Base-by-base conservation (phyloP, 805 yeast species). In the Hanseniaspora occidentalis region DNA sequence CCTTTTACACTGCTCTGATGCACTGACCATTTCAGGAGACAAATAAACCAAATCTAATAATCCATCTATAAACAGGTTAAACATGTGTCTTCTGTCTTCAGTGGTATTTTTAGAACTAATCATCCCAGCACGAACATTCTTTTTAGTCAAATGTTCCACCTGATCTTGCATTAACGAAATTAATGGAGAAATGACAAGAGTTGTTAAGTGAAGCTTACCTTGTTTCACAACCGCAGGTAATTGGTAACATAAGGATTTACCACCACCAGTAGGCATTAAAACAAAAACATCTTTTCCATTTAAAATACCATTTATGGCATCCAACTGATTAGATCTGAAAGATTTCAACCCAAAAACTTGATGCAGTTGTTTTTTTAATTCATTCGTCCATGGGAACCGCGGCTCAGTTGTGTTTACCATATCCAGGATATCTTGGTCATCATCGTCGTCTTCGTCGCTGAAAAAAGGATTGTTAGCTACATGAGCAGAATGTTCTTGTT, bases 211-310 rank as follows among this genome's bases (percentile, higher is more conserved):
- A 0, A 95, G 84, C 18, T 57, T 66, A 1, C 96, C 96, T 2
- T 79, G 67, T 33, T 69, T 66, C 1, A 89, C 77, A 35, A 92
- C 65, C 0, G 98, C 96, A 0, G 98, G 97, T 27, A 92, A 66
- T 59, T 92, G 98, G 59, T 88, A 92, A 56, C 98, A 92, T 23
- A 92, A 62, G 0, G 97, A 88, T 56, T 92, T 92, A 38, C 98
- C 98, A 38, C 98, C 98, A 29, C 98, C 98, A 1, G 98, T 92
- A 0, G 98, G 98, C 95, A 92, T 89, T 50, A 92, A 66, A 2
- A 92, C 96, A 62, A 92, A 85, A 0, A 84, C 95, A 57, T 92
- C 98, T 35, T 71, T 69, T 1, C 96, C 95, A 4, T 71, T 56
- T 23, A 79, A 53, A 23, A 84, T 79, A 1, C 94, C 79, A 50